Evolutionary conservation across 2,329 filamentous ascomycete species (phyloP).

Genomic region (Fusarium illudens): DNA sequence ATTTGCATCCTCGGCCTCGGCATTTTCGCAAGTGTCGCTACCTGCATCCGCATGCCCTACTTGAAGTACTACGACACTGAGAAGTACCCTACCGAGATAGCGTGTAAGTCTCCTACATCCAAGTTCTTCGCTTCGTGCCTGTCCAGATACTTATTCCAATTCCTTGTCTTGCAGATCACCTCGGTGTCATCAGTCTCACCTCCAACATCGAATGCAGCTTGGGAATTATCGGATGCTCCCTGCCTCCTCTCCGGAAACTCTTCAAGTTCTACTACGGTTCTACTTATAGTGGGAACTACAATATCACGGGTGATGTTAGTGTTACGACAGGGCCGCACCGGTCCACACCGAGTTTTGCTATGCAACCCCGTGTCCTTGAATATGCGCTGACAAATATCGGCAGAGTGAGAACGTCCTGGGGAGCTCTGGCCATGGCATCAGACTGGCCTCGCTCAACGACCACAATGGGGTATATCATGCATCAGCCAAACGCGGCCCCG

Average conservation of each 20-base stretch:
- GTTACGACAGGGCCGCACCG: not conserved
- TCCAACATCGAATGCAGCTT: slow-evolving; percentile 14
- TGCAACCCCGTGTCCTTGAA: fast-evolving
- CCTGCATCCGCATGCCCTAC: slow-evolving; percentile 13
- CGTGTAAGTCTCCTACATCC: not conserved
- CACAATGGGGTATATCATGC: not conserved
- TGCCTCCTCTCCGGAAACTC: not conserved
- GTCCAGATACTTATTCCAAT: fast-evolving
- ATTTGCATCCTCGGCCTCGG: not conserved
- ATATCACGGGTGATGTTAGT: slow-evolving; percentile 1
- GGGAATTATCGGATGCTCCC: slow-evolving; percentile 10
- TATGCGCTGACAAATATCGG: not conserved
- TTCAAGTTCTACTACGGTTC: slow-evolving; percentile 18
- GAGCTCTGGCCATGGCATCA: not conserved
- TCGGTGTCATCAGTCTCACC: slow-evolving; percentile 13
- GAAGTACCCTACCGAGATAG: slow-evolving; percentile 10
- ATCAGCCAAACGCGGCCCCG: not conserved
- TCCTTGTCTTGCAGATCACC: not conserved
- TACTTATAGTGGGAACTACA: not conserved
- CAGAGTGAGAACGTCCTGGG: not conserved
- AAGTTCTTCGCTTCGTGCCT: not conserved
- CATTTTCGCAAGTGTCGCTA: not conserved
- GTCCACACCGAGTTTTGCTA: not conserved
- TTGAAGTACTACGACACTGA: slow-evolving; percentile 6
- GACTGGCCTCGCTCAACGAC: not conserved